Evolutionary conservation across 257 asterid genomes (phyloP), one percentile per base, ranked within the genome.

Genomic region (Schizonepeta tenuifolia): DNA sequence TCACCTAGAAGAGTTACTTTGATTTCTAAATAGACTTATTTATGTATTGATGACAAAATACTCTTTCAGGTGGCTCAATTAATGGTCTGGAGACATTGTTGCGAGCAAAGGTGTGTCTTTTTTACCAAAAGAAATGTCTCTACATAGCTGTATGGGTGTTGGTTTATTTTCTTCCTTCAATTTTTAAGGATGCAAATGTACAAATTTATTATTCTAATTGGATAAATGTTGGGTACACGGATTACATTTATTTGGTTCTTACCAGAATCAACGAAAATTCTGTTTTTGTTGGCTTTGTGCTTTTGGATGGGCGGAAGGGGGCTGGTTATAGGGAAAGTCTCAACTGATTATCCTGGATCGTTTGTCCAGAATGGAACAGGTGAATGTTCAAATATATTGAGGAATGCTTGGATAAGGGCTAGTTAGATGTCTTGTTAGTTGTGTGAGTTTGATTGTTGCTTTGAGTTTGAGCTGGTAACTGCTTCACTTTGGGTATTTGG

Each of bases 41-140:
- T 58, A 38, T 70, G 73, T 67, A 56, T 35, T 77, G 22, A 69
- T 80, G n/a, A 72, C 59, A 49, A 58, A 24, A 62, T 81, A 41
- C 65, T 65, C 44, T 84, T 69, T 79, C 90, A 95, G 99, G 90
- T 84, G 91, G 92, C 79, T 87, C 98, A 51, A 78, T 95, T 85
- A 90, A 85, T 63, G 90, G 97, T 78, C 97, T 92, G 40, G 97
- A 95, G 86, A 75, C 85, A 41, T 70, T 92, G 85, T 75, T 95
- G 78, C 98, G 86, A 50, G 93, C 98, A 57, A 95, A 88, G 98
- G 98, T 94, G 73, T 65, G 80, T 38, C 43, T 8, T 9, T 38
- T 38, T 38, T 38, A 7, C 43, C 43, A 38, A 38, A 9, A 38
- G 43, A 38, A 38, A 38, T 38, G 43, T 38, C 12, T 9, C 1